phyloP scores from a whole-genome alignment of 225 moss, liverwort and hornwort species.

The Rhytidiadelphus loreus region DNA sequence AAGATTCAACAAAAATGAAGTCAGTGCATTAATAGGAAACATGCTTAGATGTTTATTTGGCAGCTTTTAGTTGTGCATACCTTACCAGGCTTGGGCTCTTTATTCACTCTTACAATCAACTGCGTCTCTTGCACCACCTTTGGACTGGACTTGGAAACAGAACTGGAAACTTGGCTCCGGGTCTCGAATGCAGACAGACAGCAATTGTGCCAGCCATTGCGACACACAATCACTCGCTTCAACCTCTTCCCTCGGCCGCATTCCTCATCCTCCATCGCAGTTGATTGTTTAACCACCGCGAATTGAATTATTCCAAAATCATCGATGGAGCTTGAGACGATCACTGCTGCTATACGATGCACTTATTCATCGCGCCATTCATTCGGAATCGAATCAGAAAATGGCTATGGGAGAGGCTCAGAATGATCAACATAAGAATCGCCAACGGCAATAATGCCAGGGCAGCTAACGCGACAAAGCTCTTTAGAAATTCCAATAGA shows the following conservation, averaged over 20 bases:
- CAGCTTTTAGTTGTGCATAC: background rate
- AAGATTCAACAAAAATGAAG: background rate
- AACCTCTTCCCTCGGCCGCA: slow-evolving; percentile 27
- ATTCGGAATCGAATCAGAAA: background rate
- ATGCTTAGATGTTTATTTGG: background rate
- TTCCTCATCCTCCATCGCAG: slow-evolving; percentile 20
- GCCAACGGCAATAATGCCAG: background rate
- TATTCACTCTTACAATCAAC: background rate
- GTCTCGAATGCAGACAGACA: slow-evolving; percentile 17
- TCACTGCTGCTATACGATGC: background rate
- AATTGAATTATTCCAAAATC: background rate
- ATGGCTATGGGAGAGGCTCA: background rate
- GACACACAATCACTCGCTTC: slow-evolving; percentile 30
- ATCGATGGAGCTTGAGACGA: background rate
- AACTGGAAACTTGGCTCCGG: background rate
- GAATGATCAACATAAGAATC: background rate
- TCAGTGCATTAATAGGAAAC: no score
- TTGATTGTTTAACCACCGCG: background rate
- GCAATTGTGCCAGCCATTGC: slow-evolving; percentile 32
- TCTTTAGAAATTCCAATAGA: background rate
- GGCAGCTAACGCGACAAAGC: background rate
- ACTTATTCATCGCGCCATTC: background rate
- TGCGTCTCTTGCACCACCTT: background rate
- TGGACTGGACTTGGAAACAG: background rate
- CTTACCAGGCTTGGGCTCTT: background rate